Evolutionary conservation across 768 basidiomycete species (phyloP).

Genomic region (Calocybe indica): DNA sequence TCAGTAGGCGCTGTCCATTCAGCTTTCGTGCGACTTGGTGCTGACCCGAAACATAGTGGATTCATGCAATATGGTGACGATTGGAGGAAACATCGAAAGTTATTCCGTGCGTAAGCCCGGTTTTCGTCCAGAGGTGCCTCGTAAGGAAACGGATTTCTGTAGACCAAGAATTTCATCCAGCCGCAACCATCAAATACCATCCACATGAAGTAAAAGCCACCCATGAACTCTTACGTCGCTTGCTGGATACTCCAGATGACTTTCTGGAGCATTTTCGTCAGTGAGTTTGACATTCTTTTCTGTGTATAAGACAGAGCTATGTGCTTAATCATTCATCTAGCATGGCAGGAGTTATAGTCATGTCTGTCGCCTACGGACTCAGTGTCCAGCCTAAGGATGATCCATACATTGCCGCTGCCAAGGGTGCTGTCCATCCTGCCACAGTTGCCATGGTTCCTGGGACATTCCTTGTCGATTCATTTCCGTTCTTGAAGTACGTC

Average conservation of each 20-base stretch:
- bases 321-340: constrained; percentile 14
- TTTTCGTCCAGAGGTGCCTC: background rate
- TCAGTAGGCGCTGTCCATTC: too few species aligned
- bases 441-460: constrained; percentile 32
- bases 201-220: constrained; percentile 11
- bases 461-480: constrained; percentile 37
- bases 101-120: background rate
- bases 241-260: constrained; percentile 23
- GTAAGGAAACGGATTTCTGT: constrained; percentile 6
- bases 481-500: constrained; percentile 35
- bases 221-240: constrained; percentile 10
- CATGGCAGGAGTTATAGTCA: constrained; percentile 31
- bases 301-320: background rate
- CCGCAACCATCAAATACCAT: constrained; percentile 4
- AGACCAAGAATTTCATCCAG: constrained; percentile 10
- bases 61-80: background rate
- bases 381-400: constrained; percentile 32
- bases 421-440: constrained; percentile 28
- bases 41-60: background rate
- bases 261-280: constrained; percentile 18
- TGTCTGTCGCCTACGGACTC: constrained; percentile 43
- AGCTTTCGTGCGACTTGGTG: too few species aligned
- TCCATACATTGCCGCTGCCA: constrained; percentile 35
- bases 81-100: background rate
- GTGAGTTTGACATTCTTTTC: background rate